Conservation (phyloP, 106 monocot species). For the Dioscorea dumetorum region DNA sequence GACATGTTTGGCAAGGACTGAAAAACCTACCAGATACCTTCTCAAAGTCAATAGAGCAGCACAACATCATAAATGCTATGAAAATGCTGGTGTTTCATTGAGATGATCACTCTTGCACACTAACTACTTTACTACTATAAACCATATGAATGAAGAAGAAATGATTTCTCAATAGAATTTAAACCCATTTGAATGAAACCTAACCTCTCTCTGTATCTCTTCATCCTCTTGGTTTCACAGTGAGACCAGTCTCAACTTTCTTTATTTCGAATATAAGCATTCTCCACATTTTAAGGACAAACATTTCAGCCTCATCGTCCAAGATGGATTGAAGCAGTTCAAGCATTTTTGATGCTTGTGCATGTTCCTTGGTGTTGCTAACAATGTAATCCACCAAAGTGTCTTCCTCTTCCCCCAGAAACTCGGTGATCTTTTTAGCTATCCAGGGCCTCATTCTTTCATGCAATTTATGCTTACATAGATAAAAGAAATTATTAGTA, state of each 20-base stretch:
- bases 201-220: too few species aligned
- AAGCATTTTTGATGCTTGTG: conserved; percentile 75
- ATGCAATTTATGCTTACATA: conserved; percentile 71
- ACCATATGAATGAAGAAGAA: too few species aligned
- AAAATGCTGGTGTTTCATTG: too few species aligned
- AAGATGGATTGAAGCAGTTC: conserved; percentile 87
- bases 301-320: conserved; percentile 99
- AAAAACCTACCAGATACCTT: too few species aligned
- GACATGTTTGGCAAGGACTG: too few species aligned
- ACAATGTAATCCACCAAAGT: conserved; percentile 96
- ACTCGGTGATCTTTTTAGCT: conserved; percentile 95
- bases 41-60: too few species aligned
- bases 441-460: conserved; percentile 98
- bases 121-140: too few species aligned
- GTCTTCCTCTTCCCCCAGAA: conserved; percentile 92
- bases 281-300: conserved; percentile 99
- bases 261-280: conserved; percentile 99
- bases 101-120: too few species aligned
- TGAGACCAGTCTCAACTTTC: conserved; percentile 87
- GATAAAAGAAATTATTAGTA: not conserved
- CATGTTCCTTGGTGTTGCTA: conserved; percentile 82
- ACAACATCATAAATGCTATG: too few species aligned
- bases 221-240: conserved; percentile 36
- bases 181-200: too few species aligned
- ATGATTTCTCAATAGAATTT: too few species aligned